Evolutionary conservation across 768 basidiomycete genomes (phyloP).

Genomic region (Mycena metata): DNA sequence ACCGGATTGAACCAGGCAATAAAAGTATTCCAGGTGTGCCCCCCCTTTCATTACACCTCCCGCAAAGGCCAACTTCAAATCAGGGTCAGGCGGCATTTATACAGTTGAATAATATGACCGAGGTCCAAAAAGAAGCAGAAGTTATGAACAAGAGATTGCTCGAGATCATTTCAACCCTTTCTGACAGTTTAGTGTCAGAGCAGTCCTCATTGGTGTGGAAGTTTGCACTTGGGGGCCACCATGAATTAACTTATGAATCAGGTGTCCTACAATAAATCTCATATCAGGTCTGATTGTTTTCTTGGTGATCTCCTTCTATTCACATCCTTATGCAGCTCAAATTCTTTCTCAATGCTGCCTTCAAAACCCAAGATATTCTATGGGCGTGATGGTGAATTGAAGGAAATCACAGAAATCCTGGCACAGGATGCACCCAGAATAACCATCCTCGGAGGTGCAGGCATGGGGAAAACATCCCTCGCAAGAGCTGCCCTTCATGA

Average conservation of each 20-base stretch:
- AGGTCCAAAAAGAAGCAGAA: too few relatives aligned
- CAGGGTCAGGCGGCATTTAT: neutral
- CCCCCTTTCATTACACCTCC: too few relatives aligned
- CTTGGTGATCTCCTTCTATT: neutral
- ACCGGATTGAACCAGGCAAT: neutral
- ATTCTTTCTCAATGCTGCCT: constrained; percentile 15
- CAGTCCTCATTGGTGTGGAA: neutral
- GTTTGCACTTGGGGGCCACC: too few relatives aligned
- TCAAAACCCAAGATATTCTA: neutral
- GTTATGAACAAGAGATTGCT: neutral
- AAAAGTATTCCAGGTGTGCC: constrained; percentile 1
- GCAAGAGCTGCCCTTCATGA: too few relatives aligned
- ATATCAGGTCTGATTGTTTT: neutral
- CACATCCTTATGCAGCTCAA: constrained; percentile 4
- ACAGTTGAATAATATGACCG: too few relatives aligned
- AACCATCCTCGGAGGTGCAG: too few relatives aligned
- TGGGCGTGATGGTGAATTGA: too few relatives aligned
- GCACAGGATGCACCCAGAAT: too few relatives aligned
- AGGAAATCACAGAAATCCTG: too few relatives aligned
- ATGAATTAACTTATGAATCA: neutral
- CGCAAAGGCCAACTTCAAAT: too few relatives aligned
- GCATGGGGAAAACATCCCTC: too few relatives aligned
- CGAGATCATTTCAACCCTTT: neutral
- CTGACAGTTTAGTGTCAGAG: neutral
- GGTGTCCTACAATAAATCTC: neutral